These are phyloP conservation scores for Tagetes patula DNA, from an alignment of 129 eudicot genomes.

Conservation along the genomic window DNA sequence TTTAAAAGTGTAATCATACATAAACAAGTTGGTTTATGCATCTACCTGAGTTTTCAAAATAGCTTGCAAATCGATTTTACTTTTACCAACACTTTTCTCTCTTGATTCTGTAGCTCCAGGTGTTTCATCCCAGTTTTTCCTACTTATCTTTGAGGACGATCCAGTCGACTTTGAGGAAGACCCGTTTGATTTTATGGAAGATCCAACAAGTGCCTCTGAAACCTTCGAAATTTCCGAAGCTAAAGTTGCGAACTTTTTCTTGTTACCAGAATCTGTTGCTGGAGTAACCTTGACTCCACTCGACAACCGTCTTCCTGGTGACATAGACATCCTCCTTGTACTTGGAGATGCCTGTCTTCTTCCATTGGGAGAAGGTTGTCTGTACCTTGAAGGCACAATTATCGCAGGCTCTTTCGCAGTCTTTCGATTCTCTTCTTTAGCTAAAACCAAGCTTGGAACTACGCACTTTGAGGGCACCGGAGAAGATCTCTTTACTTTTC, in stretches of 20 bases:
- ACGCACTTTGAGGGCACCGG: constrained; percentile 95
- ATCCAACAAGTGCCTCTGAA: constrained; percentile 65
- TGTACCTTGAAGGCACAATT: constrained; percentile 87
- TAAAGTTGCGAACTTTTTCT: constrained; percentile 62
- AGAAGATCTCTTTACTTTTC: constrained; percentile 71
- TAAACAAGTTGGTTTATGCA: constrained; percentile 4
- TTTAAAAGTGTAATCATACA: not conserved
- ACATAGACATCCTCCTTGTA: constrained; percentile 82
- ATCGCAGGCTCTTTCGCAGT: constrained; percentile 74
- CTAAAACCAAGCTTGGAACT: constrained; percentile 88
- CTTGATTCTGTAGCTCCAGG: constrained; percentile 52
- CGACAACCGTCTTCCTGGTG: constrained; percentile 86
- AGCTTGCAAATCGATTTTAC: constrained; percentile 76
- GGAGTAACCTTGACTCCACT: constrained; percentile 65
- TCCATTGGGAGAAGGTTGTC: constrained; percentile 88
- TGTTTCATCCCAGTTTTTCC: constrained; percentile 94
- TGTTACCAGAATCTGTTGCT: constrained; percentile 61
- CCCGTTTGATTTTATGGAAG: constrained; percentile 53
- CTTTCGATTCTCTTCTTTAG: constrained; percentile 84
- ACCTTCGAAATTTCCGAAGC: constrained; percentile 76
- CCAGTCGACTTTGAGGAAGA: constrained; percentile 33
- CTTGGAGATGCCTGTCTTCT: constrained; percentile 65
- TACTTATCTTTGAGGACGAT: constrained; percentile 35
- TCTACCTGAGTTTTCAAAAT: constrained; percentile 86
- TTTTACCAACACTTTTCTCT: constrained; percentile 54